phyloP scores from a whole-genome alignment of 2,329 filamentous ascomycete species.

The Aspergillus sergii region DNA sequence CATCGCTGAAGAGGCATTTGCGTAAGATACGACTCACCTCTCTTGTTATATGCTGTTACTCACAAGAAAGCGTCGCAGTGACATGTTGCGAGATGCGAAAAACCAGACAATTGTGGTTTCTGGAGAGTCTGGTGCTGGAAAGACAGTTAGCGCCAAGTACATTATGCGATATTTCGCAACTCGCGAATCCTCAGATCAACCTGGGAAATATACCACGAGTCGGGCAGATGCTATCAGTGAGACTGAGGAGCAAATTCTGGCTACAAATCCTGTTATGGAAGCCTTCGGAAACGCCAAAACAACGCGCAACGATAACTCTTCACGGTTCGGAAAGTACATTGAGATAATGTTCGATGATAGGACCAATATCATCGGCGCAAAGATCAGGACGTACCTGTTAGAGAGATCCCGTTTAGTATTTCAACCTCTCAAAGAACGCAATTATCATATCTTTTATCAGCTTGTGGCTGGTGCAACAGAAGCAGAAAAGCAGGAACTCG shows the following conservation, averaged over 20 bases:
- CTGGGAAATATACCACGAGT: conserved; percentile 75
- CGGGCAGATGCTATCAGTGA: conserved; percentile 84
- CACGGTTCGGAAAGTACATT: conserved; percentile 98
- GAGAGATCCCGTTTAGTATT: conserved; percentile 96
- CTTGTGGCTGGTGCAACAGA: conserved; percentile 90
- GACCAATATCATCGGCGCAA: conserved; percentile 95
- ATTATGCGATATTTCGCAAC: conserved; percentile 99
- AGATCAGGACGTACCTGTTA: conserved; percentile 92
- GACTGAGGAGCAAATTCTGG: conserved; percentile 97
- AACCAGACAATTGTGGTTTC: conserved; percentile 99
- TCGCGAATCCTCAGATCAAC: conserved; percentile 87
- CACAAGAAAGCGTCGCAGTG: conserved; percentile 56
- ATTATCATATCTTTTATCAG: conserved; percentile 99
- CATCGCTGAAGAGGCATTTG: conserved; percentile 97
- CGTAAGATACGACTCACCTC: conserved; percentile 58
- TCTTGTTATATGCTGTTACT: conserved; percentile 31
- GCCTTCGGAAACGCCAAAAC: conserved; percentile 99
- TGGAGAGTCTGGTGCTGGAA: conserved; percentile 96
- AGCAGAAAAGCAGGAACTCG: conserved; percentile 75
- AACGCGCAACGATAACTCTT: conserved; percentile 99
- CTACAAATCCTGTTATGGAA: conserved; percentile 99
- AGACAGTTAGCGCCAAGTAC: conserved; percentile 99
- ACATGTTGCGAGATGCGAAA: conserved; percentile 93
- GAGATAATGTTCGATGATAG: conserved; percentile 98
- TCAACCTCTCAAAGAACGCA: conserved; percentile 94